Evolutionary conservation across 2,329 filamentous ascomycete species (phyloP).

Genomic region (Claviceps sp.): DNA sequence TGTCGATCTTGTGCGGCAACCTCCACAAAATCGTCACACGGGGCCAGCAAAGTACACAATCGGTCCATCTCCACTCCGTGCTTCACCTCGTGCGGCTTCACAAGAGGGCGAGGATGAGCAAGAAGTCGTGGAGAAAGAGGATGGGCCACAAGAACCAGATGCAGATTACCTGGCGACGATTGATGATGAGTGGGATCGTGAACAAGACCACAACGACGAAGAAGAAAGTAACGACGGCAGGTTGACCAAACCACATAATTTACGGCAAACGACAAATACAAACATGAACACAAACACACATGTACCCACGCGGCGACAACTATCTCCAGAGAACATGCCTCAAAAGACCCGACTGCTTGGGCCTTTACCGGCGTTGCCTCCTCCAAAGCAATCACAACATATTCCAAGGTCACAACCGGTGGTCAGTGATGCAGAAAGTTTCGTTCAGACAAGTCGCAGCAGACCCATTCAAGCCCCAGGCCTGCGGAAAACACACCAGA

Average conservation of each 20-base stretch:
- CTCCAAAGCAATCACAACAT: neutral
- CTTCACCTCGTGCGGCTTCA: neutral
- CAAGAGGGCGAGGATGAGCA: neutral
- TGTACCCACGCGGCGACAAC: slow-evolving; percentile 2
- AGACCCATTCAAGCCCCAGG: neutral
- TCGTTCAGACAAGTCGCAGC: neutral
- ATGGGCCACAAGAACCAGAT: neutral
- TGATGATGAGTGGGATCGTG: slow-evolving; percentile 2
- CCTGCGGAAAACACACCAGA: neutral
- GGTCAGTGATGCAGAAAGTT: neutral
- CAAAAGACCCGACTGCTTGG: slow-evolving; percentile 1
- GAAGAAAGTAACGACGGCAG: slow-evolving; percentile 3
- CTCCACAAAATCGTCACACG: neutral
- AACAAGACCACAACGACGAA: slow-evolving; percentile 4
- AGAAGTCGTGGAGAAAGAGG: neutral
- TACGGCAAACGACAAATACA: neutral
- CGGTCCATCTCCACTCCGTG: slow-evolving; percentile 3
- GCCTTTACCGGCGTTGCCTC: neutral
- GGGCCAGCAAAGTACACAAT: neutral
- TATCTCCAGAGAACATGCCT: neutral
- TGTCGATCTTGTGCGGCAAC: slow-evolving; percentile 1
- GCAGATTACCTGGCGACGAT: neutral
- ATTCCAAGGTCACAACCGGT: neutral
- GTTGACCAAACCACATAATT: neutral
- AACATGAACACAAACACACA: slow-evolving; percentile 14